phyloP scores from a whole-genome alignment of 192 early-diverging fungal species.

The Linderina pennispora region DNA sequence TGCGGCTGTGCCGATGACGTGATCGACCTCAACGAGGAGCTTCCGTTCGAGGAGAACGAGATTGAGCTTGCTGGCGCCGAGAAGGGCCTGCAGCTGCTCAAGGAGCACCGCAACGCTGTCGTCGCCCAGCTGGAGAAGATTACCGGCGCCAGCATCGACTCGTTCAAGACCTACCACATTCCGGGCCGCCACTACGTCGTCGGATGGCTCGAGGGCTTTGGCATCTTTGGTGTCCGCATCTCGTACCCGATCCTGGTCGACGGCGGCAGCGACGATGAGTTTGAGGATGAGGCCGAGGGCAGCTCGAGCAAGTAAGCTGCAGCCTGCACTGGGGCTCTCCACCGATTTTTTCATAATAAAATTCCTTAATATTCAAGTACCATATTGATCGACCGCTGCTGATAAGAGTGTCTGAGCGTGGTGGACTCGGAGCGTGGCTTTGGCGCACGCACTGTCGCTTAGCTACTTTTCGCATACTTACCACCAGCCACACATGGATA shows the following conservation, averaged over 20 bases:
- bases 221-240: conserved; percentile 45
- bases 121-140: conserved; percentile 29
- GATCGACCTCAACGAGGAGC: conserved; percentile 19
- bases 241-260: conserved; percentile 41
- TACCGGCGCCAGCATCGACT: conserved; percentile 32
- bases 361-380: no score
- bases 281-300: conserved; percentile 10
- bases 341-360: no score
- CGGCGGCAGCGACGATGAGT: conserved; percentile 26
- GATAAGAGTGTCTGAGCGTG: no score
- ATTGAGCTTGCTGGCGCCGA: conserved; percentile 15
- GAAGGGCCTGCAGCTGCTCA: conserved; percentile 34
- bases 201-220: conserved; percentile 44
- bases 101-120: conserved; percentile 29
- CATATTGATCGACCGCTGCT: no score
- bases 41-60: conserved; percentile 42
- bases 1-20: neutral
- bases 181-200: conserved; percentile 47
- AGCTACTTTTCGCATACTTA: no score
- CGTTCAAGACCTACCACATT: conserved; percentile 46
- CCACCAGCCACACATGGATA: no score
- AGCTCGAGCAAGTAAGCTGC: neutral
- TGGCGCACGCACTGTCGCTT: no score
- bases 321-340: no score
- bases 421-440: no score